A percentile compares a stretch with the other conserved stretches of the same genome.
Evolutionary conservation across 1,284 basidiomycete species (phyloP).

Genomic region (Chalciporus sp.): DNA sequence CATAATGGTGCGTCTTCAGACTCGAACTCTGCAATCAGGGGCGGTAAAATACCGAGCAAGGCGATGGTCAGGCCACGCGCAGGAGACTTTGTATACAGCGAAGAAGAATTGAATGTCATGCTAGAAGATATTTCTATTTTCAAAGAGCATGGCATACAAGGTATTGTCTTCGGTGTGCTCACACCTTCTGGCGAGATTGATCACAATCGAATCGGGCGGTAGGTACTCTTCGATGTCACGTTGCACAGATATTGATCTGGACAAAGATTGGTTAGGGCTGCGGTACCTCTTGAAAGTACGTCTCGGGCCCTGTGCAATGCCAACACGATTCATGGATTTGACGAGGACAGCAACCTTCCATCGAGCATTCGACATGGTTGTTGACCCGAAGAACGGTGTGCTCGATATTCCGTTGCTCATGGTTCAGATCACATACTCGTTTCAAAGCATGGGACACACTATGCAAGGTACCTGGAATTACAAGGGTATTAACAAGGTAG

Average conservation of each 20-base stretch:
- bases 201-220: conserved; percentile 54
- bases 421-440: background rate
- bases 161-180: conserved; percentile 74
- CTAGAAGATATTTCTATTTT: conserved; percentile 67
- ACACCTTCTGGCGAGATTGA: conserved; percentile 63
- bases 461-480: conserved; percentile 59
- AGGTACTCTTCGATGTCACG: conserved; percentile 10
- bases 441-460: conserved; percentile 56
- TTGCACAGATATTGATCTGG: conserved; percentile 4
- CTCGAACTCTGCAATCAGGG: background rate
- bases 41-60: conserved; percentile 39
- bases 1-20: conserved; percentile 62
- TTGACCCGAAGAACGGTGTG: conserved; percentile 55
- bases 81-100: conserved; percentile 76
- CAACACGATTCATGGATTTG: background rate
- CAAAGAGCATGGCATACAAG: conserved; percentile 56
- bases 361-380: conserved; percentile 78
- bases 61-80: conserved; percentile 77
- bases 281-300: conserved; percentile 64
- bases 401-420: background rate
- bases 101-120: conserved; percentile 70
- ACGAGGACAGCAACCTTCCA: conserved; percentile 72
- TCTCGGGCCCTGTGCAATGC: background rate
- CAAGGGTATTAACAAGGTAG: conserved; percentile 77
- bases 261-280: conserved; percentile 58